These are phyloP conservation scores for Echeveria elegans DNA, from an alignment of 164 flowering plant genomes.

Conservation along the genomic window DNA sequence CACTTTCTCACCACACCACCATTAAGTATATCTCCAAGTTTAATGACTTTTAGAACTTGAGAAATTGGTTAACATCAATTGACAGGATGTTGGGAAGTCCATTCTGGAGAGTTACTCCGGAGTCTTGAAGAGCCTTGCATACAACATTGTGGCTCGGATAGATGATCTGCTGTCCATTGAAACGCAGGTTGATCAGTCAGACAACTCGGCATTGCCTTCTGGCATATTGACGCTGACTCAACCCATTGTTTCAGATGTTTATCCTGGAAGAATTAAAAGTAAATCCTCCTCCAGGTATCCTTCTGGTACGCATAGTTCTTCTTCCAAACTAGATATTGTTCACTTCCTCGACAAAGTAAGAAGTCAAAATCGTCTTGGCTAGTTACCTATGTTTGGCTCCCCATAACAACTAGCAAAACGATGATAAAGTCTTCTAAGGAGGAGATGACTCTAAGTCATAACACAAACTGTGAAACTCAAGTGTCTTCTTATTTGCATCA, in stretches of 20 bases:
- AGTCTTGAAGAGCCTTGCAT: neutral
- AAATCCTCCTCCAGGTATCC: neutral
- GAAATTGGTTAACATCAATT: neutral
- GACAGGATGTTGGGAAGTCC: neutral
- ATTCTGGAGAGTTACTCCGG: constrained; percentile 1
- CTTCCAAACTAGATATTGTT: neutral
- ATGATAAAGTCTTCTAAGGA: no score
- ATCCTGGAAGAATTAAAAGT: neutral
- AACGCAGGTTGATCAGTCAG: neutral
- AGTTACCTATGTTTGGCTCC: no score
- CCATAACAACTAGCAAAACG: no score
- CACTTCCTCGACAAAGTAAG: neutral
- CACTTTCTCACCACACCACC: neutral
- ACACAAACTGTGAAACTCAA: no score
- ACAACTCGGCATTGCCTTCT: neutral
- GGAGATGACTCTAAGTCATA: no score
- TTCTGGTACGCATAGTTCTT: neutral
- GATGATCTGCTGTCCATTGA: neutral
- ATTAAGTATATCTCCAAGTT: neutral
- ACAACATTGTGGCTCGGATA: neutral
- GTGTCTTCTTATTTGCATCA: no score
- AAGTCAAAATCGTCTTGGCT: no score
- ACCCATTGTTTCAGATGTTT: neutral
- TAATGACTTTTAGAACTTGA: neutral
- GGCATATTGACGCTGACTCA: neutral